These are phyloP conservation scores for Smittium culicis DNA, from an alignment of 371 early-diverging fungal genomes.

Conservation along the genomic window DNA sequence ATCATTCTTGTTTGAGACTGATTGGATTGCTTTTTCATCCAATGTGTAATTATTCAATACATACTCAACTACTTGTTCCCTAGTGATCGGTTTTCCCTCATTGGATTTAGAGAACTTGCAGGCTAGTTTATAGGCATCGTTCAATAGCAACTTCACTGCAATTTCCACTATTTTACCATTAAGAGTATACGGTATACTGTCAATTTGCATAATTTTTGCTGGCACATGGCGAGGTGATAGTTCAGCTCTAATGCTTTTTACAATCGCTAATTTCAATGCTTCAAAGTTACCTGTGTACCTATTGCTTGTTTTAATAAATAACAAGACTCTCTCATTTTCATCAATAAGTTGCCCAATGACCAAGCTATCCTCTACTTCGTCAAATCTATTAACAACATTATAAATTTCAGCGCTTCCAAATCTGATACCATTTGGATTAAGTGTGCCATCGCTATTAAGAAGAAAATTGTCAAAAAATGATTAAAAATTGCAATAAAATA, in stretches of 20 bases:
- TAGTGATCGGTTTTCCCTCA: not conserved
- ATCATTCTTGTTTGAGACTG: not conserved
- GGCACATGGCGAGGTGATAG: constrained; percentile 91
- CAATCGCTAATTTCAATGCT: constrained; percentile 29
- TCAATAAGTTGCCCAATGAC: constrained; percentile 69
- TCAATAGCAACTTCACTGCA: constrained; percentile 83
- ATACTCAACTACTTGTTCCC: not conserved
- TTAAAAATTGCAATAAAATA: not conserved
- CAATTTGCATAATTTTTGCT: constrained; percentile 60
- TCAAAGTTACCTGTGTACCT: constrained; percentile 23
- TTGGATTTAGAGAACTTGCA: not conserved
- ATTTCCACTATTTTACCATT: constrained; percentile 97
- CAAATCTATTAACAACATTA: constrained; percentile 55
- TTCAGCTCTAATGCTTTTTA: constrained; percentile 59
- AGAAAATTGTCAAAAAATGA: not conserved
- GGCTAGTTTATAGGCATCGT: constrained; percentile 27
- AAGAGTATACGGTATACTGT: constrained; percentile 86
- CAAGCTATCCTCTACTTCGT: constrained; percentile 53
- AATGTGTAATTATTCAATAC: not conserved
- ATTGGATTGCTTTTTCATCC: constrained; percentile 4
- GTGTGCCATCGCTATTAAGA: constrained; percentile 64
- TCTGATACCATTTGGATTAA: constrained; percentile 89
- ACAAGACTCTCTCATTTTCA: constrained; percentile 80
- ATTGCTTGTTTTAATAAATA: constrained; percentile 43
- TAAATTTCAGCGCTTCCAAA: constrained; percentile 94